These are phyloP conservation scores for Solanum hybrid DNA, from an alignment of 305 asterid species.

Conservation along the genomic window DNA sequence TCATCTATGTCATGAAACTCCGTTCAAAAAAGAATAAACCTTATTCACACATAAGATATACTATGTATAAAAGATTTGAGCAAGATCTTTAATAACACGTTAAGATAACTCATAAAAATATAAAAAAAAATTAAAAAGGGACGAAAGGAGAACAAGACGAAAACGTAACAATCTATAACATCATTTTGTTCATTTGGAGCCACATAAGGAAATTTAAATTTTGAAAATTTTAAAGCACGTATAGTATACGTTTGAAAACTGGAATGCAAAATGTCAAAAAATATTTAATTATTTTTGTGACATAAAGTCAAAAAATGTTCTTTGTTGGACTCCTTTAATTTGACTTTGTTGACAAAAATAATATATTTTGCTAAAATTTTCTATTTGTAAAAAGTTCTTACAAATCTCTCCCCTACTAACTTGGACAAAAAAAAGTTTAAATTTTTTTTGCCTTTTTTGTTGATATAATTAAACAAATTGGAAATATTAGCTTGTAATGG, in stretches of 20 bases:
- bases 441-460: not conserved
- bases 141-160: not conserved
- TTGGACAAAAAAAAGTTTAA: not conserved
- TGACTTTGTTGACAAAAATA: not conserved
- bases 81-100: not conserved
- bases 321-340: not conserved
- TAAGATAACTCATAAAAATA: not conserved
- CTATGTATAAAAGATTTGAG: not conserved
- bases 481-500: not conserved
- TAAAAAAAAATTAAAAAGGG: rapidly evolving
- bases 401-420: not conserved
- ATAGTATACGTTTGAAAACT: not conserved
- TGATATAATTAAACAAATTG: not conserved
- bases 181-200: not conserved
- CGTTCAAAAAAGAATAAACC: not conserved
- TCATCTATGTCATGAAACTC: not conserved
- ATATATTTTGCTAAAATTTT: not conserved
- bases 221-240: not conserved
- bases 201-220: not conserved
- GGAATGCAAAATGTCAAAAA: not conserved
- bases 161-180: not conserved
- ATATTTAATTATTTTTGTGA: not conserved
- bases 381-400: not conserved
- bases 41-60: not conserved
- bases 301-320: not conserved